Evolutionary conservation across 2,329 filamentous ascomycete species (phyloP), one percentile per base, ranked within the genome.

Genomic region (Arthrinium puccinioides): DNA sequence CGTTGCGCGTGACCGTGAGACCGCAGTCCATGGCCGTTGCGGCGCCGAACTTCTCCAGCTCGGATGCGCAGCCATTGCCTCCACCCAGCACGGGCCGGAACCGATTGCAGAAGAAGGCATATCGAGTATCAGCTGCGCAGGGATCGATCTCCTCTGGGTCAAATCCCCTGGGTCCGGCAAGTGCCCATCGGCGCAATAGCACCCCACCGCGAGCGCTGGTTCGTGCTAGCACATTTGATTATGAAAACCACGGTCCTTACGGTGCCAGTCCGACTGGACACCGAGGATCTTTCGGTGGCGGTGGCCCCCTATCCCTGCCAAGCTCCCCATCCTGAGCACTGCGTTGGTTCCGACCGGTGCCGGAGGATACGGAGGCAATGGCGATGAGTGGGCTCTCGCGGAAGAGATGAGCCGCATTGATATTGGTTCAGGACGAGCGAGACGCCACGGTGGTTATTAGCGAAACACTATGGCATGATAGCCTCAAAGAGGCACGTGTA

Each of bases 381-480:
- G 57, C 19, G 70, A 70, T 39, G 66, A 75, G 44, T 68, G 70
- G 58, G 76, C 81, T 15, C 61, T 89, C 36, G 73, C 83, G 59
- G 69, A 86, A 44, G 84, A 89, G 61, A 74, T 89, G 69, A 78
- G 72, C 49, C 67, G 68, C 32, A 82, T 83, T 43, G 77, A 83
- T 49, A 72, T 83, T 45, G 79, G 79, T n/a, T 64, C 65, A 18
- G 78, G 76, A 4, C 63, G 77, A 41, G 71, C 73, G 19, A 63
- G 74, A 49, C 63, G 74, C 30, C 68, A 72, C 19, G 50, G 52
- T 28, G 39, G 54, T 14, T 56, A 56, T 39, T 58, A 44, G 27
- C 16, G 29, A 13, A 28, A 13, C 19, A n/a, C 15, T 11, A 11
- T 10, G n/a, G n/a, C n/a, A n/a, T n/a, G n/a, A n/a, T n/a, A n/a